Percentiles rank a stretch among this genome's conserved stretches.
These are phyloP conservation scores for Pinus albicaulis DNA, from an alignment of 75 land plant species.

Conservation along the genomic window DNA sequence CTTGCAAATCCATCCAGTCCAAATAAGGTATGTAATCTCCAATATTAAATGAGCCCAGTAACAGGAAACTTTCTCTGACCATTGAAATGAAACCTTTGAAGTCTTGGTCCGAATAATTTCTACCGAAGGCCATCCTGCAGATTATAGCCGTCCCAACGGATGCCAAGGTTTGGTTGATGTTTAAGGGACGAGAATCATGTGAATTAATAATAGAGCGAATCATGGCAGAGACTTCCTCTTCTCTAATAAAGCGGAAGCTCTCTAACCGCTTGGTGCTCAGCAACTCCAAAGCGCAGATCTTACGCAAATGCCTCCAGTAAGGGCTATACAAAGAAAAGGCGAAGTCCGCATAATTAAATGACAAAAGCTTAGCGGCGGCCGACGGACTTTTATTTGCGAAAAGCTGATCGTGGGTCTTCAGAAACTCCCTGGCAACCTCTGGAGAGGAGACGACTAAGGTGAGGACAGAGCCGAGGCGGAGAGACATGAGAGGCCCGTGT, in stretches of 20 bases:
- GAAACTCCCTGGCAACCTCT: background rate
- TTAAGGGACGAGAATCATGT: background rate
- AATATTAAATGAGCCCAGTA: background rate
- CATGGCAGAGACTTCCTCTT: background rate
- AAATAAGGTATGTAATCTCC: background rate
- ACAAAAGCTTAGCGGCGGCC: background rate
- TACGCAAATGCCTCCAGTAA: background rate
- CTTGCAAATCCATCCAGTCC: background rate
- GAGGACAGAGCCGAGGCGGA: slow-evolving; percentile 2
- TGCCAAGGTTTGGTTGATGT: background rate
- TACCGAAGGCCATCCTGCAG: background rate
- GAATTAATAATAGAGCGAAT: background rate
- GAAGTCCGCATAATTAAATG: background rate
- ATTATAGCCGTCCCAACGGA: background rate
- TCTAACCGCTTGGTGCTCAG: background rate
- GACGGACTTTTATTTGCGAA: background rate
- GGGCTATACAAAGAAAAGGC: slow-evolving; percentile 23
- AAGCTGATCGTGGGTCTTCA: slow-evolving; percentile 12
- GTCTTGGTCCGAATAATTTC: background rate
- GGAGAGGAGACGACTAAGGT: slow-evolving; percentile 2
- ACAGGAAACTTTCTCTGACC: background rate
- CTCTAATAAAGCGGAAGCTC: background rate
- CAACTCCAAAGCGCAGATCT: background rate
- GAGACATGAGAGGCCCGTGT: too few species aligned
- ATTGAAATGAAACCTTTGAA: background rate